A percentile compares a stretch with the other conserved stretches of the same genome.
Evolutionary conservation across 2,329 filamentous ascomycete species (phyloP).

Genomic region (Keithomyces neogunnii): DNA sequence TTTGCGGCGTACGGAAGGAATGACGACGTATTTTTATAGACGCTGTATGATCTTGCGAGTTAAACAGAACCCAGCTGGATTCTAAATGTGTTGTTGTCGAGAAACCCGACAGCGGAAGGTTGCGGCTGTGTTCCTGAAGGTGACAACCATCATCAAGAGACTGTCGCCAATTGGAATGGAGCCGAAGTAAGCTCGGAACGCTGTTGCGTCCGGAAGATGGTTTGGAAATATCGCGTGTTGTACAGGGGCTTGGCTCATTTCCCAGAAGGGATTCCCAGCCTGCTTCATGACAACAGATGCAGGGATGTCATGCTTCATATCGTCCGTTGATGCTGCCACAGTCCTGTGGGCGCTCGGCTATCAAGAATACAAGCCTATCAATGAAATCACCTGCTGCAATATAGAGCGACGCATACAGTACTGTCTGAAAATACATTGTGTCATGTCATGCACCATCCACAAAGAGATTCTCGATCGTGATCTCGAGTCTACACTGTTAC

Average conservation of each 20-base stretch:
- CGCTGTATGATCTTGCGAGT: slow-evolving; percentile 9
- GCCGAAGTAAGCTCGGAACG: slow-evolving; percentile 28
- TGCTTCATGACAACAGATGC: slow-evolving; percentile 28
- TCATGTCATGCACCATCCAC: no score
- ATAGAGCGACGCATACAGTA: slow-evolving; percentile 12
- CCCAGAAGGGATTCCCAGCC: slow-evolving; percentile 20
- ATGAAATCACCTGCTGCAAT: slow-evolving; percentile 6
- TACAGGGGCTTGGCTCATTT: slow-evolving; percentile 31
- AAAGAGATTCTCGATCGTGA: no score
- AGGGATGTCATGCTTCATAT: slow-evolving; percentile 34
- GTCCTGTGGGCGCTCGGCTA: slow-evolving; percentile 35
- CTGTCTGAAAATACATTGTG: no score
- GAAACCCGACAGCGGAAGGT: slow-evolving; percentile 4
- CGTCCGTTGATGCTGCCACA: slow-evolving; percentile 30
- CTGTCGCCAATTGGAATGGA: no score
- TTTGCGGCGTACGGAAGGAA: slow-evolving; percentile 28
- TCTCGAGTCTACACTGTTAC: no score
- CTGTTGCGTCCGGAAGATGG: slow-evolving; percentile 28
- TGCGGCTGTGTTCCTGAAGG: neutral
- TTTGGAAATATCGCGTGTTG: slow-evolving; percentile 27
- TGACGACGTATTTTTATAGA: slow-evolving; percentile 26
- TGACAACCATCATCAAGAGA: neutral
- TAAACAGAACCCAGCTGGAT: slow-evolving; percentile 17
- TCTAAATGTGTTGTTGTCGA: slow-evolving; percentile 15
- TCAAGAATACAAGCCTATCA: slow-evolving; percentile 13